phyloP scores from a whole-genome alignment of 75 land plant species.

The Cunninghamia lanceolata region DNA sequence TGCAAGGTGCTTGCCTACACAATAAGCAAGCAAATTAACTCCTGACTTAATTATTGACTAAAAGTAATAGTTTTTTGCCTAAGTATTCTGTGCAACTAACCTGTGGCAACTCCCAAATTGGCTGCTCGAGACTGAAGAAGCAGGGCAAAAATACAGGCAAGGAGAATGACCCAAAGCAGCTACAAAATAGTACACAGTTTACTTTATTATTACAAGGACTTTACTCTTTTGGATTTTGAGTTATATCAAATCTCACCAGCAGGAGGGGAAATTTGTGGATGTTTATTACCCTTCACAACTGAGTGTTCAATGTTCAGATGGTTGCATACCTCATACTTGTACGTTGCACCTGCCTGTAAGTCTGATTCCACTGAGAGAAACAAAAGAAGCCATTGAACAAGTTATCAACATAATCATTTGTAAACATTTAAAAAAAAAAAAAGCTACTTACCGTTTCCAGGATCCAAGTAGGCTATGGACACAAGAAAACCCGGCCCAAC shows the following conservation, averaged over 20 bases:
- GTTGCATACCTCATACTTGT: constrained; percentile 46
- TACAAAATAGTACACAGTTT: constrained; percentile 7
- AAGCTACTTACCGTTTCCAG: constrained; percentile 17
- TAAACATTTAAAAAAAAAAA: not conserved
- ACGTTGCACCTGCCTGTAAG: too few relatives aligned
- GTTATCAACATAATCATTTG: not conserved
- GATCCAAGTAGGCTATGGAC: constrained; percentile 38
- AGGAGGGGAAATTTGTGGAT: not conserved
- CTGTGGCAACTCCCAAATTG: constrained; percentile 81
- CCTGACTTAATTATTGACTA: too few relatives aligned
- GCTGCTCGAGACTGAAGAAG: constrained; percentile 81
- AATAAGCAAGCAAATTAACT: not conserved
- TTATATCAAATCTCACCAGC: not conserved
- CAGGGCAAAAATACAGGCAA: constrained; percentile 69
- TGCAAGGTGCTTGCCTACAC: too few relatives aligned
- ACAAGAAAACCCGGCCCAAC: constrained; percentile 38
- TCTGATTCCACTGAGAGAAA: constrained; percentile 56
- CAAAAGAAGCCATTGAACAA: not conserved
- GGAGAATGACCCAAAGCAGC: constrained; percentile 66
- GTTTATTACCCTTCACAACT: too few relatives aligned
- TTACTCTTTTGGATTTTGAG: not conserved
- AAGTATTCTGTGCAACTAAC: constrained; percentile 12
- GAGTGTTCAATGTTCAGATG: not conserved
- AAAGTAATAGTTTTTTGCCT: not conserved
- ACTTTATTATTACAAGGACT: too few relatives aligned